phyloP scores from a whole-genome alignment of 495 filamentous ascomycete species.

The Aspergillus sclerotiicarbonarius region DNA sequence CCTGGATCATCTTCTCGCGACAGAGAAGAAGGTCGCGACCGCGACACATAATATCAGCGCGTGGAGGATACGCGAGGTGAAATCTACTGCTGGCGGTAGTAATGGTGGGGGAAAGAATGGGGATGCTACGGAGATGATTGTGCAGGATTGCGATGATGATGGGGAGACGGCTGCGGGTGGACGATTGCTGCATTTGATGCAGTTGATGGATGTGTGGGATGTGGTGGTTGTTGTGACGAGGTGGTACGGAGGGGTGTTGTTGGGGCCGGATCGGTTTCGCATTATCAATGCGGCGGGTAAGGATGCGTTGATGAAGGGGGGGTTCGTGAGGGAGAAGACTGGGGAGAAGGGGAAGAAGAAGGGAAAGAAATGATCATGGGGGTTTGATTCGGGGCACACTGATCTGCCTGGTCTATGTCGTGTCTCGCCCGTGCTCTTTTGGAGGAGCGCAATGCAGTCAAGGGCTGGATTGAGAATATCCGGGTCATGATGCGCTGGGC shows the following conservation, averaged over 20 bases:
- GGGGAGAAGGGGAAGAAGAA: conserved; percentile 52
- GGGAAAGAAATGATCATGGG: conserved; percentile 58
- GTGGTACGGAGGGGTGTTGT: conserved; percentile 89
- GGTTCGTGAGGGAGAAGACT: conserved; percentile 51
- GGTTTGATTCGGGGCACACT: no score
- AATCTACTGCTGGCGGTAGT: conserved; percentile 22
- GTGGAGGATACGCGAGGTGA: conserved; percentile 56
- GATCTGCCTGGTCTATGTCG: neutral
- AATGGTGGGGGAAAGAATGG: conserved; percentile 29
- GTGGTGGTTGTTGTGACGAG: conserved; percentile 89
- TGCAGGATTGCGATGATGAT: conserved; percentile 93
- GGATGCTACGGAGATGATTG: conserved; percentile 52
- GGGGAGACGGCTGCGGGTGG: conserved; percentile 93
- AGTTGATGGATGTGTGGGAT: conserved; percentile 92
- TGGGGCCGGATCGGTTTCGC: conserved; percentile 86
- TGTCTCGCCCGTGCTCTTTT: neutral
- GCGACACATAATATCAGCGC: conserved; percentile 91
- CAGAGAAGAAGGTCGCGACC: conserved; percentile 75
- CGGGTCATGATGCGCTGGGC: no score
- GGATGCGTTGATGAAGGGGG: conserved; percentile 81
- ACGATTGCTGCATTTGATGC: conserved; percentile 81
- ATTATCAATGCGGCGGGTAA: conserved; percentile 83
- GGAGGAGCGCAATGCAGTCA: no score
- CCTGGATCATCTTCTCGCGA: conserved; percentile 68
- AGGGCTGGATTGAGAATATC: no score